phyloP scores from a whole-genome alignment of 225 moss, liverwort and hornwort species.

The Antitrichia curtipendula region DNA sequence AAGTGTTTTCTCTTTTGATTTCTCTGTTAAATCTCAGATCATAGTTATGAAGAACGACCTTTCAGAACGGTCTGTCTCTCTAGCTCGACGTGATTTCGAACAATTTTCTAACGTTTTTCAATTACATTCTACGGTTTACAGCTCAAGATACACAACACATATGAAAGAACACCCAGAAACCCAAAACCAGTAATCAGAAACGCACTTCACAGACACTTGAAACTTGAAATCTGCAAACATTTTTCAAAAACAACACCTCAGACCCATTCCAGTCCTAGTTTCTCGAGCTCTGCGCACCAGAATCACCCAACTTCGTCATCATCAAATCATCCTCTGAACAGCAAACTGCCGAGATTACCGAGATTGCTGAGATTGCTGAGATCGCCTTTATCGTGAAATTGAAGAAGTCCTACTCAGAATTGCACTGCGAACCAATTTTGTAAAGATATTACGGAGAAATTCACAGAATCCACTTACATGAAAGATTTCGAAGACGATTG shows the following conservation, averaged over 20 bases:
- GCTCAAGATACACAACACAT: neutral
- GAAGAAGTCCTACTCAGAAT: neutral
- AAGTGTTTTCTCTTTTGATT: neutral
- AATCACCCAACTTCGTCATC: neutral
- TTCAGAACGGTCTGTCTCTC: neutral
- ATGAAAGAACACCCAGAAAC: too few species aligned
- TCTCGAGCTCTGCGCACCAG: neutral
- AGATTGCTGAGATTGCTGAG: neutral
- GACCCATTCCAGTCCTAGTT: neutral
- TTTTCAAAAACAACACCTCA: neutral
- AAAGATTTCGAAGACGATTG: neutral
- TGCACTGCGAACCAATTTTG: neutral
- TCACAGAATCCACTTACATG: neutral
- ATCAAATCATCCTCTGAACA: neutral
- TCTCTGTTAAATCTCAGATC: neutral
- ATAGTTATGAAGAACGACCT: neutral
- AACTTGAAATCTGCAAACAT: neutral
- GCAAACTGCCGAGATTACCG: neutral
- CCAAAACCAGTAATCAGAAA: neutral
- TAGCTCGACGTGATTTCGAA: neutral
- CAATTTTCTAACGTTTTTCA: neutral
- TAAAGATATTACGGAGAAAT: neutral
- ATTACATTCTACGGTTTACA: neutral
- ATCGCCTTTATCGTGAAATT: neutral
- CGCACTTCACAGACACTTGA: neutral